phyloP scores from a whole-genome alignment of 78 protist species.

The Dictyostelium discoideum region DNA sequence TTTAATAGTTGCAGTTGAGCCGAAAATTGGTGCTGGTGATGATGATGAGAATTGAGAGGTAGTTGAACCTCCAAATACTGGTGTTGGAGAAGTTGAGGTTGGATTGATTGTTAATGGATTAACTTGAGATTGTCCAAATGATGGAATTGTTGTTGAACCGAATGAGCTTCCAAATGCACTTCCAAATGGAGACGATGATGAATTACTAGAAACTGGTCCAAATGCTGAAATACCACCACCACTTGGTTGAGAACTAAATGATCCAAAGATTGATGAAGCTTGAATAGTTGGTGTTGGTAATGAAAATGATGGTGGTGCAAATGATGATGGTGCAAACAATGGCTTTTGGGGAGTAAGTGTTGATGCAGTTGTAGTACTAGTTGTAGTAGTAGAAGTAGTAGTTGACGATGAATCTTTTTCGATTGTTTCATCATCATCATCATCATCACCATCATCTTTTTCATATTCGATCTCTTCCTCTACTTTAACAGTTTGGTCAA shows the following conservation, averaged over 20 bases:
- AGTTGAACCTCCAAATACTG: not conserved
- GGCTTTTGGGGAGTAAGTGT: not conserved
- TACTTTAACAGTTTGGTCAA: not conserved
- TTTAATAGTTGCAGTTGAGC: not conserved
- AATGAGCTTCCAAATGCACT: not conserved
- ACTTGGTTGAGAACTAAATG: not conserved
- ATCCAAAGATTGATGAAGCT: not conserved
- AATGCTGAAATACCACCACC: not conserved
- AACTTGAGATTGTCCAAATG: not conserved
- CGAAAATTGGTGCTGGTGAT: constrained; percentile 8
- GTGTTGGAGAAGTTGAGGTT: not conserved
- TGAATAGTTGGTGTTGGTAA: not conserved
- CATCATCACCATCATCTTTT: not conserved
- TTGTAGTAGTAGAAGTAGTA: no score
- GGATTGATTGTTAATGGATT: constrained; percentile 3
- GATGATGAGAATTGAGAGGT: not conserved
- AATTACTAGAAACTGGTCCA: not conserved
- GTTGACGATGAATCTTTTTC: not conserved
- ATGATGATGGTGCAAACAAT: constrained; percentile 1
- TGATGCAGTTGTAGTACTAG: not conserved
- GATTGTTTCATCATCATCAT: not conserved
- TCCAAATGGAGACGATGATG: not conserved
- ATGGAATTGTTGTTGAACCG: not conserved
- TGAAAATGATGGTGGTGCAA: not conserved
- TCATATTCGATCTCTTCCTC: not conserved